Percentiles rank a stretch among this genome's conserved stretches.
phyloP scores from a whole-genome alignment of 768 basidiomycete species.

The Leccinum pellstonianum region DNA sequence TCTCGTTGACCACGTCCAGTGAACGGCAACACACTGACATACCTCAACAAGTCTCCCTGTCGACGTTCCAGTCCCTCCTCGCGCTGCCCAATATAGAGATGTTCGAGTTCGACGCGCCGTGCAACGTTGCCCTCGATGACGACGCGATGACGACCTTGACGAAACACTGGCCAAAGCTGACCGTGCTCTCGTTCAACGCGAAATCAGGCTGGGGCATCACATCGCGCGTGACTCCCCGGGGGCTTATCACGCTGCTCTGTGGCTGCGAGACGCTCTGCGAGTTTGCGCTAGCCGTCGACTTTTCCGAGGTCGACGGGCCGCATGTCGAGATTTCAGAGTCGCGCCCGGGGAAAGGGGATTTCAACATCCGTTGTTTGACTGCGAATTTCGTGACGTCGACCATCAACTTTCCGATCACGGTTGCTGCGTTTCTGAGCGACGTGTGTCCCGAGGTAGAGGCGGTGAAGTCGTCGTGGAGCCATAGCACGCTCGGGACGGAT shows the following conservation, averaged over 20 bases:
- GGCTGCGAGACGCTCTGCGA: slow-evolving; percentile 8
- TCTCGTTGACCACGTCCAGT: slow-evolving; percentile 13
- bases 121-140: slow-evolving; percentile 23
- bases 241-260: slow-evolving; percentile 23
- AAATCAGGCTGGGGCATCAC: slow-evolving; percentile 19
- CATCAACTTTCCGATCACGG: slow-evolving; percentile 16
- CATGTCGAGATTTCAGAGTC: not conserved
- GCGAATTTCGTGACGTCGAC: slow-evolving; percentile 24
- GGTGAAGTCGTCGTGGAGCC: slow-evolving; percentile 18
- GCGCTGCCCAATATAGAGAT: slow-evolving; percentile 4
- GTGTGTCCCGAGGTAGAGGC: slow-evolving; percentile 19
- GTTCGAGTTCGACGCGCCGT: slow-evolving; percentile 22
- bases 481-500: not conserved
- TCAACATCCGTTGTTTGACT: slow-evolving; percentile 5
- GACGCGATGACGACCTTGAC: slow-evolving; percentile 17
- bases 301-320: slow-evolving; percentile 16
- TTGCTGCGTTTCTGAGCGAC: slow-evolving; percentile 29
- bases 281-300: slow-evolving; percentile 23
- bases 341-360: slow-evolving; percentile 13
- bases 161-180: slow-evolving; percentile 22
- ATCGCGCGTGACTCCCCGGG: slow-evolving; percentile 20
- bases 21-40: not conserved
- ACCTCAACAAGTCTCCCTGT: slow-evolving; percentile 9
- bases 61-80: slow-evolving; percentile 22
- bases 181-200: slow-evolving; percentile 16